These are phyloP conservation scores for Cerrena zonata DNA, from an alignment of 1,284 basidiomycete genomes.

Conservation along the genomic window DNA sequence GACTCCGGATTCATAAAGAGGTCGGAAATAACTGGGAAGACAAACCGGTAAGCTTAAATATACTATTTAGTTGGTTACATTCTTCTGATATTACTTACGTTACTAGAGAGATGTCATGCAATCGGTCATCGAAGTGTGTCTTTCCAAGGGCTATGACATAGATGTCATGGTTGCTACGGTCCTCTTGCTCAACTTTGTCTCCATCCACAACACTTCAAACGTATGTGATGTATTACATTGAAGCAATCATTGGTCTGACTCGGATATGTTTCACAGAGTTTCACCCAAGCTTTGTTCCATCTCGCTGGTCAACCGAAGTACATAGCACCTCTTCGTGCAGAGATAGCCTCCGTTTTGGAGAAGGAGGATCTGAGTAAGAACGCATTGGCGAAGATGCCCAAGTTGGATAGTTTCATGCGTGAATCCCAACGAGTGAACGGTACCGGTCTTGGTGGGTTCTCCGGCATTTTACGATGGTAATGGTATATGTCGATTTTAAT, in stretches of 20 bases:
- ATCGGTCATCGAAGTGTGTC: background rate
- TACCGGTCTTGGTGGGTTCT: slow-evolving; percentile 8
- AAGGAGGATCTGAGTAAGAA: slow-evolving; percentile 18
- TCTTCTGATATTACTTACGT: too few relatives aligned
- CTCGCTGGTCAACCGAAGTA: slow-evolving; percentile 19
- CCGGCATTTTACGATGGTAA: background rate
- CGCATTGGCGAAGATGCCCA: slow-evolving; percentile 20
- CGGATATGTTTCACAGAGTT: slow-evolving; percentile 12
- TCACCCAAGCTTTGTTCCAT: slow-evolving; percentile 23
- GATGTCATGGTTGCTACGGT: background rate
- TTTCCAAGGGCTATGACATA: background rate
- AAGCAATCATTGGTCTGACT: background rate
- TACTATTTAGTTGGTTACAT: too few relatives aligned
- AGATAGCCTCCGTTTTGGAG: slow-evolving; percentile 15
- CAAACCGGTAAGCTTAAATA: slow-evolving; percentile 23
- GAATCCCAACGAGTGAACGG: slow-evolving; percentile 14
- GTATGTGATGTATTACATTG: background rate
- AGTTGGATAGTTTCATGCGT: slow-evolving; percentile 24
- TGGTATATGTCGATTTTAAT: background rate
- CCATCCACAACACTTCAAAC: slow-evolving; percentile 1
- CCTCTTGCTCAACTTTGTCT: slow-evolving; percentile 1
- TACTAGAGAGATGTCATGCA: background rate
- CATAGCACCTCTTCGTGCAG: slow-evolving; percentile 19
- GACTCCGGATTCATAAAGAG: slow-evolving; percentile 25
- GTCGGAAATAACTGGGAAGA: slow-evolving; percentile 31